These are phyloP conservation scores for Medicago truncatula DNA, from an alignment of 306 rosid genomes.

Conservation along the genomic window DNA sequence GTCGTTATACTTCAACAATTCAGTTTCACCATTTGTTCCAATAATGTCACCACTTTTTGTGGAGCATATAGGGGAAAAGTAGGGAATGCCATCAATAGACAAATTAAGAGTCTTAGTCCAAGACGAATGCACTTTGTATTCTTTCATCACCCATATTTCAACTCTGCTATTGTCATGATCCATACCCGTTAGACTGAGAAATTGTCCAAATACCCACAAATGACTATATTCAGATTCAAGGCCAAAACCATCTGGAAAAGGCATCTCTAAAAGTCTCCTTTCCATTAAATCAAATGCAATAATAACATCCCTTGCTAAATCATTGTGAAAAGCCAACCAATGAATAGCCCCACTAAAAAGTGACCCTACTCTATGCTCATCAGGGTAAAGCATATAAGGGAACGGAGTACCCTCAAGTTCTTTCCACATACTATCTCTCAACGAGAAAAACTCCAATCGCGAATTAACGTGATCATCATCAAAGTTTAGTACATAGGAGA, in stretches of 20 bases:
- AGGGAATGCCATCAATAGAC: not conserved
- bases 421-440: constrained; percentile 15
- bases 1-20: constrained; percentile 16
- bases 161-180: not conserved
- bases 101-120: constrained; percentile 38
- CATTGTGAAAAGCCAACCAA: not conserved
- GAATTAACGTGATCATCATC: not conserved
- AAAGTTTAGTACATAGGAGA: accelerated
- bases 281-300: constrained; percentile 27
- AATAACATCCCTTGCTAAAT: not conserved
- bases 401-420: not conserved
- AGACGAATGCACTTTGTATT: constrained; percentile 37
- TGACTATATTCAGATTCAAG: not conserved
- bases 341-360: constrained; percentile 27
- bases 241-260: not conserved
- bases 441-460: not conserved
- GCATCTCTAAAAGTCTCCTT: constrained; percentile 7
- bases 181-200: not conserved
- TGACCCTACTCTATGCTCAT: not conserved
- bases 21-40: not conserved
- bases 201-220: constrained; percentile 27
- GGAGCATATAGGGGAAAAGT: constrained; percentile 6
- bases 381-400: not conserved
- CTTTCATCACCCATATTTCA: constrained; percentile 40
- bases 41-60: constrained; percentile 37